phyloP scores from a whole-genome alignment of 208 protist species.

The Acanthamoeba castellanii region DNA sequence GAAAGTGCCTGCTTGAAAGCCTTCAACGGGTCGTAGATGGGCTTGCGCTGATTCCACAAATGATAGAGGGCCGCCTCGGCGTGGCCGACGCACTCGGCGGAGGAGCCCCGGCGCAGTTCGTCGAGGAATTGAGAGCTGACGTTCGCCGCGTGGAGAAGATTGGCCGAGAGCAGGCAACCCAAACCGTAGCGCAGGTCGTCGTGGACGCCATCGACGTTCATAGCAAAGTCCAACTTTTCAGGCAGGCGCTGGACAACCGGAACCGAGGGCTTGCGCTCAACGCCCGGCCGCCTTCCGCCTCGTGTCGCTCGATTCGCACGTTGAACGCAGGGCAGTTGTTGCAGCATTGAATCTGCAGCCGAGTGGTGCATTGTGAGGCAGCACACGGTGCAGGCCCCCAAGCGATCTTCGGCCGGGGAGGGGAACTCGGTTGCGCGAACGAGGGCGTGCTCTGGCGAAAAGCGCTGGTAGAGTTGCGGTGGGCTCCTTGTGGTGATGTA shows the following conservation, averaged over 20 bases:
- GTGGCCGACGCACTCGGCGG: not conserved
- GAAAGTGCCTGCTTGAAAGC: not conserved
- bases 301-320: not conserved
- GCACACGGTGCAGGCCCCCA: not conserved
- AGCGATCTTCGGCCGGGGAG: not conserved
- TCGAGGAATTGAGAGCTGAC: not conserved
- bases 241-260: not conserved
- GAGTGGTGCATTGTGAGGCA: not conserved
- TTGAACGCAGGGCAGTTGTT: not conserved
- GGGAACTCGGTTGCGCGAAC: not conserved
- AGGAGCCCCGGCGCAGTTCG: not conserved
- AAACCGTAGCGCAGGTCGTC: not conserved
- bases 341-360: not conserved
- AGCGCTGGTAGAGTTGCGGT: not conserved
- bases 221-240: not conserved
- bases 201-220: not conserved
- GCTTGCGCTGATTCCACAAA: not conserved
- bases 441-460: not conserved
- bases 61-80: not conserved
- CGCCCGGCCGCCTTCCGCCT: not conserved
- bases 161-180: not conserved
- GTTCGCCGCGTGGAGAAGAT: not conserved
- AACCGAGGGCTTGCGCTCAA: not conserved
- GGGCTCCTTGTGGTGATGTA: not conserved
- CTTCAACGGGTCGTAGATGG: not conserved